These are phyloP conservation scores for Punica granatum DNA, from an alignment of 345 rosid genomes.

Conservation along the genomic window DNA sequence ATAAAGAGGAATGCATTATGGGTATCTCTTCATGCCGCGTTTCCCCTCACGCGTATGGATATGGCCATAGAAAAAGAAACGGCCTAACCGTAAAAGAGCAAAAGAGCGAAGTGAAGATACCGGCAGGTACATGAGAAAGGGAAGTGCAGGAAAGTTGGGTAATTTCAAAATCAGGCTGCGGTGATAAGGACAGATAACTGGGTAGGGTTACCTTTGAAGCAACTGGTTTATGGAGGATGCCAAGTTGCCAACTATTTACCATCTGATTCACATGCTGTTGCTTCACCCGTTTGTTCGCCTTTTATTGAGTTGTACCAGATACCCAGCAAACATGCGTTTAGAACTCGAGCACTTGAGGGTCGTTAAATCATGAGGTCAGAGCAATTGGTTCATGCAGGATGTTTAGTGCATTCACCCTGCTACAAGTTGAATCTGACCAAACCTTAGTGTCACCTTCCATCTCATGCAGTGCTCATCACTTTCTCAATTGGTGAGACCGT, in stretches of 20 bases:
- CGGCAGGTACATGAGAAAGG: neutral
- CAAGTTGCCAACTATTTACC: neutral
- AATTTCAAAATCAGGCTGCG: neutral
- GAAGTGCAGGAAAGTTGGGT: neutral
- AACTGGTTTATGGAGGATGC: neutral
- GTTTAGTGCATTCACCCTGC: neutral
- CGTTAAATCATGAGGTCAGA: neutral
- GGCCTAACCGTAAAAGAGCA: neutral
- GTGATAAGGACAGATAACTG: constrained; percentile 1
- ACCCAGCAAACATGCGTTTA: neutral
- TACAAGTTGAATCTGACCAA: neutral
- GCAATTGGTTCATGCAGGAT: neutral
- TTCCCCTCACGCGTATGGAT: neutral
- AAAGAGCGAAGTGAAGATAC: neutral
- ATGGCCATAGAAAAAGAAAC: neutral
- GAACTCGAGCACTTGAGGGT: neutral
- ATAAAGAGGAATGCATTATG: neutral
- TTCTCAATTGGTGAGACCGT: neutral
- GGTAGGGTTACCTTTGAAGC: neutral
- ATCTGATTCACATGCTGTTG: neutral
- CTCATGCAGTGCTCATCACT: neutral
- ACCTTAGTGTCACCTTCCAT: neutral
- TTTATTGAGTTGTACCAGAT: neutral
- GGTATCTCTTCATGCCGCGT: neutral
- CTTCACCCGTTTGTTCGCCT: neutral